Evolutionary conservation across 805 yeast species (phyloP).

Genomic region (Cyberlindnera xylosilytica): DNA sequence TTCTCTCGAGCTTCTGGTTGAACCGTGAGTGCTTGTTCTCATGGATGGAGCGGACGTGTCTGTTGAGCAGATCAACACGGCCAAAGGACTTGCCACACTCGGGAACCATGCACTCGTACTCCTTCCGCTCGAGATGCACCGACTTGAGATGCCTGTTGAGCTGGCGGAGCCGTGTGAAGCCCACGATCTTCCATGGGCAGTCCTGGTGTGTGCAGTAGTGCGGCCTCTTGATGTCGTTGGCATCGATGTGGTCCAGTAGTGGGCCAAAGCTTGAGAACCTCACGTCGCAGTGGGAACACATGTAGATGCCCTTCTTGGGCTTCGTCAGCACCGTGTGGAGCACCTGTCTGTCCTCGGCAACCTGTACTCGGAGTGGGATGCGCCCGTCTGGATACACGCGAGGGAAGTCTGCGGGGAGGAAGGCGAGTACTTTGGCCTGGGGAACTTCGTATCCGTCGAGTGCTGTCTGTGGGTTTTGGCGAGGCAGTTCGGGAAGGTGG

Average conservation of each 20-base stretch:
- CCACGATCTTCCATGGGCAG: slow-evolving; percentile 42
- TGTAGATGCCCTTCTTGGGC: slow-evolving; percentile 36
- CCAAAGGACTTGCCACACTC: slow-evolving; percentile 70
- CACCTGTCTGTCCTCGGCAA: slow-evolving; percentile 32
- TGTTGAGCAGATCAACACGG: slow-evolving; percentile 32
- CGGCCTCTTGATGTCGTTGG: slow-evolving; percentile 30
- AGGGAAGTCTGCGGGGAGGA: slow-evolving; percentile 28
- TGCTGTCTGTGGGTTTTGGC: too few relatives aligned
- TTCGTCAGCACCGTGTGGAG: slow-evolving; percentile 25
- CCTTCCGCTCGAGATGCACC: slow-evolving; percentile 29
- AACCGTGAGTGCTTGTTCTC: slow-evolving; percentile 39
- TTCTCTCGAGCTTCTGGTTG: slow-evolving; percentile 30
- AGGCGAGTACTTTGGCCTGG: slow-evolving; percentile 10
- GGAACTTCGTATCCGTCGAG: slow-evolving; percentile 2
- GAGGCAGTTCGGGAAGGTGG: too few relatives aligned
- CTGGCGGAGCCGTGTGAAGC: slow-evolving; percentile 36
- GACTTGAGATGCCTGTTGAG: slow-evolving; percentile 31
- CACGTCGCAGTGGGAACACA: slow-evolving; percentile 36
- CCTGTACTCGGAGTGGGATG: slow-evolving; percentile 26
- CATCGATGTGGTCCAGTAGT: slow-evolving; percentile 37
- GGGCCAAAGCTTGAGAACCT: slow-evolving; percentile 30
- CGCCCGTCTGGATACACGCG: slow-evolving; percentile 23
- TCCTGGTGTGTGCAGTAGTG: slow-evolving; percentile 31
- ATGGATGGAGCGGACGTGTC: slow-evolving; percentile 36
- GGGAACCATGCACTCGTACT: slow-evolving; percentile 68